Evolutionary conservation across 805 yeast genomes (phyloP).

Genomic region (Candida yuanshanica): DNA sequence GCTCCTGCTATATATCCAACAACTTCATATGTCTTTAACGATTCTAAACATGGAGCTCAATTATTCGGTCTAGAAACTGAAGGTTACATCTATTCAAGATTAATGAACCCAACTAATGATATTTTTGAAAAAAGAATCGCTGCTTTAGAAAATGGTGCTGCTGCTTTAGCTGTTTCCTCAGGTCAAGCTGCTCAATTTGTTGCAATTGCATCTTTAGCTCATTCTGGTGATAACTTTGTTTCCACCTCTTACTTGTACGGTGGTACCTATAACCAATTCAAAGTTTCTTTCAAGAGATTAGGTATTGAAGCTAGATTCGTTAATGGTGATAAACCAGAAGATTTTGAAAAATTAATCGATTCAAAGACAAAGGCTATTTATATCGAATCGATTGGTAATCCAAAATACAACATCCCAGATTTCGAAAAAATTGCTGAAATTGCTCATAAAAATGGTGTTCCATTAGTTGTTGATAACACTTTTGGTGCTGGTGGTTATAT

Average conservation of each 20-base stretch:
- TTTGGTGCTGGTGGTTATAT: constrained; percentile 95
- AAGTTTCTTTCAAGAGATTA: constrained; percentile 82
- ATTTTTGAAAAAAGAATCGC: constrained; percentile 90
- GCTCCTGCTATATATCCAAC: constrained; percentile 94
- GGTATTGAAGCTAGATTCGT: constrained; percentile 87
- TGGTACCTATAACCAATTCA: constrained; percentile 94
- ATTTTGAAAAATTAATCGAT: constrained; percentile 69
- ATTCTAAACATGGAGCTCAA: constrained; percentile 89
- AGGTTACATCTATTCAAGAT: constrained; percentile 84
- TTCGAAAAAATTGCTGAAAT: constrained; percentile 67
- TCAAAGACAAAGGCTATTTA: constrained; percentile 85
- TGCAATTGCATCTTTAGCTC: constrained; percentile 80
- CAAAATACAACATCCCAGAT: constrained; percentile 88
- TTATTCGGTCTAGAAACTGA: constrained; percentile 78
- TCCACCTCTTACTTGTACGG: constrained; percentile 88
- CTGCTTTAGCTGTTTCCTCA: constrained; percentile 85
- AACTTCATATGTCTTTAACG: constrained; percentile 80
- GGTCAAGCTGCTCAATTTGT: constrained; percentile 95
- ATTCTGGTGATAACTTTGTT: constrained; percentile 83
- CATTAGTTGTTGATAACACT: constrained; percentile 92
- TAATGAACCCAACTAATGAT: constrained; percentile 89
- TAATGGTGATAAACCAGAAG: constrained; percentile 68
- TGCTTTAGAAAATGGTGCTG: constrained; percentile 85
- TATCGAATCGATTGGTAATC: constrained; percentile 89
- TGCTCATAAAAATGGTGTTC: constrained; percentile 84